Evolutionary conservation across 257 asterid genomes (phyloP).

Genomic region (Orobanche coerulescens): DNA sequence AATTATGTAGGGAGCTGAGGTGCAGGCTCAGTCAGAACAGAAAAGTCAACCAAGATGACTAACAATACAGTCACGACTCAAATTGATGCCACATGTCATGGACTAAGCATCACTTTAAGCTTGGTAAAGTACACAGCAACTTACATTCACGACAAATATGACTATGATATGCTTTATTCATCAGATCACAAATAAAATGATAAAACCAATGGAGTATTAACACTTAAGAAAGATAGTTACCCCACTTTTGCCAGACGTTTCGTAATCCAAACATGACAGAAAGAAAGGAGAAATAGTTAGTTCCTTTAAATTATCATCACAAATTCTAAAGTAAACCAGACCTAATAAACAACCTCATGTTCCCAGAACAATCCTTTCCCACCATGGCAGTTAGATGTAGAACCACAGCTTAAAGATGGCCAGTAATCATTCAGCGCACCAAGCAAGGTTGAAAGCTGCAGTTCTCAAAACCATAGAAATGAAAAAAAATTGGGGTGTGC

Average conservation of each 20-base stretch:
- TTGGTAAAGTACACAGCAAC: slow-evolving; percentile 3
- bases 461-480: background rate
- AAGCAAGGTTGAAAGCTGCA: slow-evolving; percentile 60
- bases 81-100: slow-evolving; percentile 6
- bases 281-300: slow-evolving; percentile 38
- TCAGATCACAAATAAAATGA: slow-evolving; percentile 12
- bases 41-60: background rate
- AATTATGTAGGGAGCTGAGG: background rate
- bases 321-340: slow-evolving; percentile 9
- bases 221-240: slow-evolving; percentile 26
- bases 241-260: slow-evolving; percentile 61
- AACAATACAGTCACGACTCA: slow-evolving; percentile 3
- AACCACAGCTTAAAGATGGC: slow-evolving; percentile 69
- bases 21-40: background rate
- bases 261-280: slow-evolving; percentile 39
- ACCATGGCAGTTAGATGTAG: slow-evolving; percentile 62
- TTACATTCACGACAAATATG: slow-evolving; percentile 10
- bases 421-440: slow-evolving; percentile 54
- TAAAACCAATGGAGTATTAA: slow-evolving; percentile 18
- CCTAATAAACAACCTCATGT: slow-evolving; percentile 61
- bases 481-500: background rate
- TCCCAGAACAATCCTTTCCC: slow-evolving; percentile 86
- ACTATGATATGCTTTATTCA: slow-evolving; percentile 14
- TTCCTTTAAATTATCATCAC: slow-evolving; percentile 19
- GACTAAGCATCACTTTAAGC: background rate